Evolutionary conservation across 257 asterid genomes (phyloP).

Genomic region (Voacanga thouarsii): DNA sequence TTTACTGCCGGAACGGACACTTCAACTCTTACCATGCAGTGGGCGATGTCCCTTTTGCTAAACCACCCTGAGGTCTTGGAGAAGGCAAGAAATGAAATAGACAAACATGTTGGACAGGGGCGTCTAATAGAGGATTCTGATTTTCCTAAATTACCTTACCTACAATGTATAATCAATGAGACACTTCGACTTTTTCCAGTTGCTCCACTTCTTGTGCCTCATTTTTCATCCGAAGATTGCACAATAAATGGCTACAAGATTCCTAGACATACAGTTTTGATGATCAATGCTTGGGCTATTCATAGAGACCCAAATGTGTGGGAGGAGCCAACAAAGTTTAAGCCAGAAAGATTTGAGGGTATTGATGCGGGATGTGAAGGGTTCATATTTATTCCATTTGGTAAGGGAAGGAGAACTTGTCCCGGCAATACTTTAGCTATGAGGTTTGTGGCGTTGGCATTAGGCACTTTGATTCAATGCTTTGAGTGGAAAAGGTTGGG

Average conservation of each 20-base stretch:
- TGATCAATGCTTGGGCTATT: conserved; percentile 37
- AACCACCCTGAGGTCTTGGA: neutral
- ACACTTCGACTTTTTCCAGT: conserved; percentile 33
- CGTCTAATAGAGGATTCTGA: neutral
- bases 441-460: neutral
- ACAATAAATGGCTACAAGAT: conserved; percentile 13
- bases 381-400: conserved; percentile 1
- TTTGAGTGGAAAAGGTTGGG: neutral
- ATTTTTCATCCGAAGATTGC: conserved; percentile 23
- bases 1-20: conserved; percentile 30
- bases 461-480: neutral
- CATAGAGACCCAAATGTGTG: conserved; percentile 22
- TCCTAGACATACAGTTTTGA: conserved; percentile 17
- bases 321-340: conserved; percentile 22
- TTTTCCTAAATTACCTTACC: conserved; percentile 16
- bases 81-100: neutral
- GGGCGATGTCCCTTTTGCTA: neutral
- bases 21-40: neutral
- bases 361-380: neutral
- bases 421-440: neutral
- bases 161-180: conserved; percentile 30
- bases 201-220: conserved; percentile 31
- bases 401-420: conserved; percentile 1
- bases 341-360: conserved; percentile 26
- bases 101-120: neutral